Base-by-base conservation (phyloP, 2,329 filamentous ascomycete species). In the Ophiostoma ulmi region DNA sequence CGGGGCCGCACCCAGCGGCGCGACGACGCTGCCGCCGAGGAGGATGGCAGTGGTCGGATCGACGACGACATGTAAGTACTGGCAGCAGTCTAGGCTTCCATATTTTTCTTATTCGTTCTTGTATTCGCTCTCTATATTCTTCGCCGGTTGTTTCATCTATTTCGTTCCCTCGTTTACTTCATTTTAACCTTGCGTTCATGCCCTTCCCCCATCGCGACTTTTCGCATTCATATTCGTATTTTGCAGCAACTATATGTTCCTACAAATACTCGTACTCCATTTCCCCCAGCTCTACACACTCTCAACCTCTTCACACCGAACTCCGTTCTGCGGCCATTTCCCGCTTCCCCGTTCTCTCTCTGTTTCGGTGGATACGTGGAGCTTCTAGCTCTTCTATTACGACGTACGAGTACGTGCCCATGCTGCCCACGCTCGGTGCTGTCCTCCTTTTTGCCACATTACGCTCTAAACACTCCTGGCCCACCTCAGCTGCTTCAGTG, bases 51-150 rank as follows among this genome's bases (percentile, higher is more conserved):
- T 35, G 44, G 67, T 20, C 67, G 44, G 38, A 69, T 67, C 5
- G 67, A 71, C 36, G 67, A 71, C 48, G 67, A 71, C 13, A n/a
- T 69, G 70, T 71, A 36, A 69, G 70, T 71, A 2, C 67, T 64
- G 48, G 20, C n/a, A n/a, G 20, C 20, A 17, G 44, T 48, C n/a
- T 55, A 55, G 58, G 61, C 26, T 64, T 35, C 17, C 26, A 26
- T 36, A 31, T 36, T 31, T 63, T 63, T 3, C 35, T 44, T 14
- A 44, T 44, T 14, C 14, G 41, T 44, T 20, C 41, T 3, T 63
- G 14, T 14, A 44, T 44, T 14, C 14, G 41, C 17, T 44, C 14
- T 44, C 13, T 44, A 1, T 44, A 5, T 58, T 58, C 17, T 26
- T 26, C n/a, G 52, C n/a, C 55, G 11, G 31, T 31, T 35, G n/a